Conservation (phyloP, 176 grass and related monocot genomes). For the Oropetium thomaeum region DNA sequence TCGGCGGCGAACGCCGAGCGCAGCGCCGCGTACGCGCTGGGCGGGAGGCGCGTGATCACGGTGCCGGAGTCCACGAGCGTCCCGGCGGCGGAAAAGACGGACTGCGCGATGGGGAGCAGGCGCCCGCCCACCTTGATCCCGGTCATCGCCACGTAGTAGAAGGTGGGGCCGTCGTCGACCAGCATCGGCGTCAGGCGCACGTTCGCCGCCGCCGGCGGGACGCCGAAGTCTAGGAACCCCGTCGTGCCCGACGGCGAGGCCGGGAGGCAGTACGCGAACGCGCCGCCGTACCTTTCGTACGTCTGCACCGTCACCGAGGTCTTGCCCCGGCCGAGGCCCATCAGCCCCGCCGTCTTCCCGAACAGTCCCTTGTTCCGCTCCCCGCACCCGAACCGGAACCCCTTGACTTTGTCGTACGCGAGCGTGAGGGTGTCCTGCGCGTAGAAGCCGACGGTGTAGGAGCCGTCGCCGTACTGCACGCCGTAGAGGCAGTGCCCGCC, state of each 20-base stretch:
- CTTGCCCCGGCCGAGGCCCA: conserved; percentile 65
- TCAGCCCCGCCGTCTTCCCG: conserved; percentile 50
- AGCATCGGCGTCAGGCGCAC: conserved; percentile 63
- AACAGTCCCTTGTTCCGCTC: conserved; percentile 72
- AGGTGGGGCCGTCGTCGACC: conserved; percentile 41
- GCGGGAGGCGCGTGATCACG: conserved; percentile 79
- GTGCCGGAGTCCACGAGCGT: conserved; percentile 86
- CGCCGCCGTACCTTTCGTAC: conserved; percentile 42
- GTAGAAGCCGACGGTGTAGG: conserved; percentile 67
- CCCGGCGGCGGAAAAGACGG: conserved; percentile 46
- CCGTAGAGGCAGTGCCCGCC: conserved; percentile 52
- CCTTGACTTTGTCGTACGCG: not conserved
- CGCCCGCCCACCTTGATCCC: conserved; percentile 55
- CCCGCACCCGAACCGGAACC: conserved; percentile 67
- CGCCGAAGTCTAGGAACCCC: conserved; percentile 75
- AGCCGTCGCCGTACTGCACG: conserved; percentile 69
- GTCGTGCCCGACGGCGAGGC: conserved; percentile 30
- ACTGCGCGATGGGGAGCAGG: conserved; percentile 22
- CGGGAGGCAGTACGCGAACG: conserved; percentile 80
- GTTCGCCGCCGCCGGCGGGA: conserved; percentile 12
- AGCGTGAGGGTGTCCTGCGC: conserved; percentile 64
- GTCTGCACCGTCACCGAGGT: conserved; percentile 64
- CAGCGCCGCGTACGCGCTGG: conserved; percentile 55
- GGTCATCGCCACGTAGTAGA: conserved; percentile 64
- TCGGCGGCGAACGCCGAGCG: conserved; percentile 34